phyloP scores from a whole-genome alignment of 441 rosid species.

The Corymbia calophylla region DNA sequence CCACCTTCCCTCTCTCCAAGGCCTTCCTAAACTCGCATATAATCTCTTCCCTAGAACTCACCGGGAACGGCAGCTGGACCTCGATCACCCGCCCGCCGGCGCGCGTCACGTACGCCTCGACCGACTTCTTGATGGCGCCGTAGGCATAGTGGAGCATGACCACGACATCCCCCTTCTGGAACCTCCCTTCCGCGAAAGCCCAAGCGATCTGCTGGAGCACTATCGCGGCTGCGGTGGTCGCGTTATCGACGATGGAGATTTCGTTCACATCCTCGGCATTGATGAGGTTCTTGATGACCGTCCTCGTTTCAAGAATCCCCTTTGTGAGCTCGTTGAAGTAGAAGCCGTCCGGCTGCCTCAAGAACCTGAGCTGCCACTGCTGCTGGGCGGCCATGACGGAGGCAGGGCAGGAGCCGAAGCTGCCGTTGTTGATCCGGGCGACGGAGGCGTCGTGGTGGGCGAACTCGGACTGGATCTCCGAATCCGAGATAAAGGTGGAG shows the following conservation, averaged over 20 bases:
- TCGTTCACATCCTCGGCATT: constrained; percentile 71
- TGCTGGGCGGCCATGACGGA: constrained; percentile 53
- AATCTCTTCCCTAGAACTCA: constrained; percentile 48
- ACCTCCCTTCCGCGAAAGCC: constrained; percentile 63
- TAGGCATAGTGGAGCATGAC: constrained; percentile 90
- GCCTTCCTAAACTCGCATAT: constrained; percentile 45
- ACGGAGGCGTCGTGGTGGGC: constrained; percentile 60
- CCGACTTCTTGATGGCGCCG: constrained; percentile 82
- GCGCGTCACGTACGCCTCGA: constrained; percentile 70
- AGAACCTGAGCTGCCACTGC: constrained; percentile 52
- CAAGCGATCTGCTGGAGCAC: constrained; percentile 67
- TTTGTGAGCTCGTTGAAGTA: constrained; percentile 50
- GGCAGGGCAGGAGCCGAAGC: constrained; percentile 82
- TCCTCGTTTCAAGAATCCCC: constrained; percentile 46
- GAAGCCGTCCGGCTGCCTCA: constrained; percentile 72
- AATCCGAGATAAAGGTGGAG: constrained; percentile 19
- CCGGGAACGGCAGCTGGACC: constrained; percentile 76
- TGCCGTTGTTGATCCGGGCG: constrained; percentile 83
- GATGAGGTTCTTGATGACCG: constrained; percentile 37
- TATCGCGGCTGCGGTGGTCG: constrained; percentile 84
- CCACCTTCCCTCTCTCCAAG: constrained; percentile 46
- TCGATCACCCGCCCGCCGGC: constrained; percentile 85
- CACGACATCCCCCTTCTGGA: constrained; percentile 54
- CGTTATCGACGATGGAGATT: constrained; percentile 84
- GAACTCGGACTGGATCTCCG: constrained; percentile 57